phyloP scores from a whole-genome alignment of 805 yeast genomes.

The Sugiyamaella qingdaonensis region DNA sequence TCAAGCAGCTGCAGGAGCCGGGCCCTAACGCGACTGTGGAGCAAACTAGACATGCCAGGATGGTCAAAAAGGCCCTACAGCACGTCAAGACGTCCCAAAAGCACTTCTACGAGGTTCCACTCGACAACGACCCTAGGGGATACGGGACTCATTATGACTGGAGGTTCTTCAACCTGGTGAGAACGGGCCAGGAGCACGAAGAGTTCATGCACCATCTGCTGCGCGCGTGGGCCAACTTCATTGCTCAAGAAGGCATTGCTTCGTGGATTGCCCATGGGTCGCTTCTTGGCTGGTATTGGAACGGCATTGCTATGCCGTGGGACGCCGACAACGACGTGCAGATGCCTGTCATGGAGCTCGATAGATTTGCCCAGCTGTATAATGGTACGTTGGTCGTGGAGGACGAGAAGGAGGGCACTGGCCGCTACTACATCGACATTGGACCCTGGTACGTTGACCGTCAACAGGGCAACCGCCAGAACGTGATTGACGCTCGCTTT shows the following conservation, averaged over 20 bases:
- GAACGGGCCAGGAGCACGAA: conserved; percentile 36
- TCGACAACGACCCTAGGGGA: conserved; percentile 18
- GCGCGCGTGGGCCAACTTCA: conserved; percentile 44
- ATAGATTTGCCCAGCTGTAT: conserved; percentile 43
- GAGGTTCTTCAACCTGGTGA: conserved; percentile 54
- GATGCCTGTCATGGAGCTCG: conserved; percentile 46
- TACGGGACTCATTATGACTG: conserved; percentile 50
- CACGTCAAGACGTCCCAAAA: conserved; percentile 16
- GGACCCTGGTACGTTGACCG: conserved; percentile 49
- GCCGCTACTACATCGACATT: conserved; percentile 45
- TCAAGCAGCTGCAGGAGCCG: conserved; percentile 6
- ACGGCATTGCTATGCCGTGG: conserved; percentile 52
- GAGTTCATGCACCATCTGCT: conserved; percentile 46
- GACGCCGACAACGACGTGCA: conserved; percentile 49
- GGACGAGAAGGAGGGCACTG: conserved; percentile 44
- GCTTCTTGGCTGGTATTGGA: conserved; percentile 46
- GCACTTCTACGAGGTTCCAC: conserved; percentile 20
- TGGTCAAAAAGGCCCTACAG: conserved; percentile 15
- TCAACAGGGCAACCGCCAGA: conserved; percentile 45
- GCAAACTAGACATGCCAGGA: conserved; percentile 13
- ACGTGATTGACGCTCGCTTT: conserved; percentile 52
- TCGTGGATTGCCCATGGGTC: conserved; percentile 51
- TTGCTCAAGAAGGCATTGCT: conserved; percentile 39
- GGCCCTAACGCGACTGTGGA: conserved; percentile 11
- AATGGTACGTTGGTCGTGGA: conserved; percentile 45